Percentiles rank a stretch among this genome's conserved stretches.
Evolutionary conservation across 2,329 filamentous ascomycete species (phyloP).

Genomic region (Colletotrichum cereale): DNA sequence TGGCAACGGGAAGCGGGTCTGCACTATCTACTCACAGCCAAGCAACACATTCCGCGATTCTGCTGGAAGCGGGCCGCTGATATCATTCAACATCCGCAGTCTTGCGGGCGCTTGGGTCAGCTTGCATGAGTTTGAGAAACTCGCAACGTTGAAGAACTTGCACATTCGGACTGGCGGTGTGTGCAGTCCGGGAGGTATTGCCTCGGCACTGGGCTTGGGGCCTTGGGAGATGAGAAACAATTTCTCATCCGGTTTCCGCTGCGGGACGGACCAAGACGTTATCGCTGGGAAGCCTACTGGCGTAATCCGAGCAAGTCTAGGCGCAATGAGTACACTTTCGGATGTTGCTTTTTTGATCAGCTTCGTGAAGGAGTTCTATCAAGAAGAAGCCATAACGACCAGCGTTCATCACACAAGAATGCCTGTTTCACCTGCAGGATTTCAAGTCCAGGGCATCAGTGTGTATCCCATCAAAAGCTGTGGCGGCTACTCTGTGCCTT

Average conservation of each 20-base stretch:
- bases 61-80: conserved; percentile 74
- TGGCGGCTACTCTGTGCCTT: conserved; percentile 79
- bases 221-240: conserved; percentile 88
- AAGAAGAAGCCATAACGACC: conserved; percentile 41
- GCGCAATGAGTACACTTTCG: conserved; percentile 84
- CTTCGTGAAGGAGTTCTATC: conserved; percentile 80
- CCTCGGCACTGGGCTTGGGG: conserved; percentile 77
- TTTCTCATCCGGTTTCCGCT: conserved; percentile 86
- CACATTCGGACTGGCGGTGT: conserved; percentile 90
- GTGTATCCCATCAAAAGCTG: conserved; percentile 98
- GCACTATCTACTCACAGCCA: conserved; percentile 70
- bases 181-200: conserved; percentile 92
- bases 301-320: conserved; percentile 85
- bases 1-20: conserved; percentile 74
- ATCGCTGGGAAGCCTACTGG: conserved; percentile 89
- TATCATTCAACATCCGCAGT: conserved; percentile 86
- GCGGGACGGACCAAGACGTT: conserved; percentile 85
- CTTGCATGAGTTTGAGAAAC: conserved; percentile 87
- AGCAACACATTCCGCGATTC: conserved; percentile 11
- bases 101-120: conserved; percentile 80
- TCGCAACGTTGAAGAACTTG: conserved; percentile 82
- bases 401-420: conserved; percentile 4
- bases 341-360: conserved; percentile 80
- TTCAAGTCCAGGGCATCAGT: conserved; percentile 70
- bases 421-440: neutral